Percentiles rank a stretch among this genome's conserved stretches.
Conservation (phyloP, 352 stramenopile genomes). For the Globisporangium yorkense region DNA sequence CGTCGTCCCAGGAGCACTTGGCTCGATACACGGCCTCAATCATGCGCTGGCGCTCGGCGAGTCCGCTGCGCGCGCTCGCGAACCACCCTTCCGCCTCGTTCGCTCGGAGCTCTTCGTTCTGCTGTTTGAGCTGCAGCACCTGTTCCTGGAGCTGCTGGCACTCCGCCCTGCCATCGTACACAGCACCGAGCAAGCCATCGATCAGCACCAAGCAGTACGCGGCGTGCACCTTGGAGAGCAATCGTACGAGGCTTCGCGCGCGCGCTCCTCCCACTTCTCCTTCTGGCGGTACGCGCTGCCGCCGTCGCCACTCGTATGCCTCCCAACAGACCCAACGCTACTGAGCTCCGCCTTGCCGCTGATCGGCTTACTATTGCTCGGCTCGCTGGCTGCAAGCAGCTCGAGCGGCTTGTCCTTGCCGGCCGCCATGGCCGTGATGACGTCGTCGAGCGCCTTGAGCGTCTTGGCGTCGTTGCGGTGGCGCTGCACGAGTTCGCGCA, state of each 20-base stretch:
- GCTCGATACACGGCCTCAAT: constrained; percentile 46
- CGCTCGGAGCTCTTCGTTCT: constrained; percentile 24
- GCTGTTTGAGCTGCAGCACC: constrained; percentile 32
- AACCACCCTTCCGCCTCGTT: constrained; percentile 40
- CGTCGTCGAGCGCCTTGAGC: constrained; percentile 49
- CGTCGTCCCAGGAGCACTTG: constrained; percentile 49
- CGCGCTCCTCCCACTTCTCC: constrained; percentile 61
- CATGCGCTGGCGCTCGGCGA: constrained; percentile 45
- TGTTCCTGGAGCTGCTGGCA: constrained; percentile 47
- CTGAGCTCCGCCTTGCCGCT: neutral
- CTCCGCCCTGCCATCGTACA: constrained; percentile 17
- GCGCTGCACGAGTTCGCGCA: constrained; percentile 59
- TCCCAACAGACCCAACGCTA: neutral
- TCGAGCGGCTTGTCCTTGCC: constrained; percentile 12
- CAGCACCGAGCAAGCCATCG: neutral
- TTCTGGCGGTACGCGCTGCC: constrained; percentile 37
- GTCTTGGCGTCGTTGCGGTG: constrained; percentile 43
- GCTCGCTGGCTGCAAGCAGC: neutral
- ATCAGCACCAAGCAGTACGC: neutral
- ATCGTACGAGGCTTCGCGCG: constrained; percentile 36
- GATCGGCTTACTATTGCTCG: neutral
- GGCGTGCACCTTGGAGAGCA: neutral
- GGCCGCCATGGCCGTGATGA: constrained; percentile 21
- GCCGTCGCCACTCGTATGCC: neutral
- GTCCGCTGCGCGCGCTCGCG: constrained; percentile 24